Evolutionary conservation across 2,329 filamentous ascomycete species (phyloP).

Genomic region (Sporothrix globosa): DNA sequence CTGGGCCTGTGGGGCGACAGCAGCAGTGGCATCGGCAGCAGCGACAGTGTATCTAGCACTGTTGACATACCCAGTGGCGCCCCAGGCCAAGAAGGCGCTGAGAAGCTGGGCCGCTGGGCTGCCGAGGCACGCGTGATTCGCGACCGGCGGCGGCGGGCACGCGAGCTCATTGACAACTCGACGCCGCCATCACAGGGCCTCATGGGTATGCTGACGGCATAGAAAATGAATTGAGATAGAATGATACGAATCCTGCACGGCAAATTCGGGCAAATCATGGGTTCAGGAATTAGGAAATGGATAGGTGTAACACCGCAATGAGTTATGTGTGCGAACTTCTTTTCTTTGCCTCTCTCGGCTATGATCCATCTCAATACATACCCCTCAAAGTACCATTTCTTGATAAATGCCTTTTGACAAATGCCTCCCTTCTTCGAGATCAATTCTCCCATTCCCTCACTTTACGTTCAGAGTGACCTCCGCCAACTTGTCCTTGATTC

Average conservation of each 20-base stretch:
- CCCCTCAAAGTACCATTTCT: background rate
- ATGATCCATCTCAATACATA: constrained; percentile 6
- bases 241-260: background rate
- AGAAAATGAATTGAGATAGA: background rate
- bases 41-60: constrained; percentile 44
- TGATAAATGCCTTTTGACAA: background rate
- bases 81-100: constrained; percentile 34
- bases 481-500: background rate
- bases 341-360: background rate
- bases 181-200: constrained; percentile 42
- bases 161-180: constrained; percentile 57
- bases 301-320: background rate
- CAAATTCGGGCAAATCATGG: background rate
- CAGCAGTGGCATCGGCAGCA: constrained; percentile 38
- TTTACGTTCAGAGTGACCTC: background rate
- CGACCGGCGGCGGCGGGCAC: constrained; percentile 56
- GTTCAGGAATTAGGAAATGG: background rate
- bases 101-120: constrained; percentile 54
- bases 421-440: background rate
- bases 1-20: constrained; percentile 49
- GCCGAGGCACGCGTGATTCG: constrained; percentile 59
- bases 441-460: background rate
- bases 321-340: background rate
- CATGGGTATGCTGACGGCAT: constrained; percentile 32
- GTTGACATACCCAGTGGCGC: too few species aligned